These are phyloP conservation scores for Trichoderma oligosporum DNA, from an alignment of 2,329 filamentous ascomycete genomes.

Conservation along the genomic window DNA sequence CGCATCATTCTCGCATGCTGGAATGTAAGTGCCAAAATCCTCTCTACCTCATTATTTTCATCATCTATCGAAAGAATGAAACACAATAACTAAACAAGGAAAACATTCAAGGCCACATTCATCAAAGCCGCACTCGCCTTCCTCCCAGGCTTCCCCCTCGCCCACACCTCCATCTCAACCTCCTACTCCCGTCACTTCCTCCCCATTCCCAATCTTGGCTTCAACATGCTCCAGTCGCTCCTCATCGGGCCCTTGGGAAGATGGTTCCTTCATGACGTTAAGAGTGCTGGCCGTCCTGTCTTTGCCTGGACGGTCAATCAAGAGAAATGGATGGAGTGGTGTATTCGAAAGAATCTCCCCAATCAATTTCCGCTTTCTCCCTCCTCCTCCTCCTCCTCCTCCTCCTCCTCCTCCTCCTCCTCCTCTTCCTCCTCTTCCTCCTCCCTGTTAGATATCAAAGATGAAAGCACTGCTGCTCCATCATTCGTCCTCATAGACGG, in stretches of 20 bases:
- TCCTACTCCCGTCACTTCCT: constrained; percentile 70
- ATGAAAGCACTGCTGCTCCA: neutral
- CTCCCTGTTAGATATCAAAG: neutral
- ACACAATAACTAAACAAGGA: neutral
- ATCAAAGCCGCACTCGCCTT: constrained; percentile 59
- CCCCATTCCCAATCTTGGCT: constrained; percentile 59
- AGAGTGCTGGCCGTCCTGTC: constrained; percentile 50
- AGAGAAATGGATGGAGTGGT: constrained; percentile 75
- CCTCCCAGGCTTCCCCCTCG: constrained; percentile 59
- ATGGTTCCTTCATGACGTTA: constrained; percentile 61
- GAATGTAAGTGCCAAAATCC: constrained; percentile 51
- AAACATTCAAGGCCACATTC: constrained; percentile 54
- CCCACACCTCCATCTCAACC: constrained; percentile 65
- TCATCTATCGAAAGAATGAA: neutral
- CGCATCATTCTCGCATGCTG: constrained; percentile 79
- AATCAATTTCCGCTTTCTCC: too few species aligned
- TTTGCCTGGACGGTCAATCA: constrained; percentile 88
- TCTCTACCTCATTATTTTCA: neutral
- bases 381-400: neutral
- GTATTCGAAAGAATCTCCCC: constrained; percentile 45
- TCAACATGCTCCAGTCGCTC: constrained; percentile 70
- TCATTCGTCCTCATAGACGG: constrained; percentile 57
- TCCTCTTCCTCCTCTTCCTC: neutral
- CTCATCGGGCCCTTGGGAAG: constrained; percentile 66
- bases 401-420: neutral